Conservation (phyloP, 192 early-diverging fungal genomes). For the Podila horticola region DNA sequence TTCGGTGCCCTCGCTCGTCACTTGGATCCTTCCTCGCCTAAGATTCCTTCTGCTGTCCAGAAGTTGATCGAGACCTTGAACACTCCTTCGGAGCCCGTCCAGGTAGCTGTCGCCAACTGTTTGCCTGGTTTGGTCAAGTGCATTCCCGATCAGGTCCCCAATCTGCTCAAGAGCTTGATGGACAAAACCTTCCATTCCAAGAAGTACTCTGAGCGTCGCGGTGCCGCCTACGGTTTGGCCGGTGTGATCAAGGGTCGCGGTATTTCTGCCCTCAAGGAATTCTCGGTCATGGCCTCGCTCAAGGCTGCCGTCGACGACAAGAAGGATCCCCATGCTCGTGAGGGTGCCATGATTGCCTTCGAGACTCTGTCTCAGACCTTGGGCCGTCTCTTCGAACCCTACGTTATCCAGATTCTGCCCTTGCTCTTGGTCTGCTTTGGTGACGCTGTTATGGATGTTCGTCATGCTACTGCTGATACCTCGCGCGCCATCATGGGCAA, state of each 20-base stretch:
- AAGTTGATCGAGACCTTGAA: constrained; percentile 89
- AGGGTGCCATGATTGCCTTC: constrained; percentile 95
- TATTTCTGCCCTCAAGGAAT: constrained; percentile 88
- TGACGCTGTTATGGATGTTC: constrained; percentile 85
- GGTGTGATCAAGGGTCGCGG: constrained; percentile 94
- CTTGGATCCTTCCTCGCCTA: constrained; percentile 75
- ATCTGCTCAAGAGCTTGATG: constrained; percentile 71
- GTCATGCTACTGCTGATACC: constrained; percentile 87
- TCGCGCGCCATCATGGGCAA: constrained; percentile 94
- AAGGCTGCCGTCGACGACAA: constrained; percentile 87
- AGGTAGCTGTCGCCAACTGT: constrained; percentile 93
- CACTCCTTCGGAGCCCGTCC: constrained; percentile 95
- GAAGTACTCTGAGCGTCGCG: constrained; percentile 90
- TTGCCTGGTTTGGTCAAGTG: constrained; percentile 90
- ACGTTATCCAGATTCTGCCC: constrained; percentile 94
- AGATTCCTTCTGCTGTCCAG: constrained; percentile 84
- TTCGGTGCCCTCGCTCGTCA: constrained; percentile 93
- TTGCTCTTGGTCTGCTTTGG: constrained; percentile 88
- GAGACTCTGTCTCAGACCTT: constrained; percentile 88
- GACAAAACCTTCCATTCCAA: constrained; percentile 73
- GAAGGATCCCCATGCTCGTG: constrained; percentile 74
- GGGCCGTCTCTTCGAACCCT: constrained; percentile 96
- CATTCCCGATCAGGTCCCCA: constrained; percentile 65
- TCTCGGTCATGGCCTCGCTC: constrained; percentile 79
- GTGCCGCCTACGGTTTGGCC: constrained; percentile 95